Evolutionary conservation across 192 early-diverging fungal genomes (phyloP), one percentile per base, ranked within the genome.

Genomic region (Coemansia sp.): DNA sequence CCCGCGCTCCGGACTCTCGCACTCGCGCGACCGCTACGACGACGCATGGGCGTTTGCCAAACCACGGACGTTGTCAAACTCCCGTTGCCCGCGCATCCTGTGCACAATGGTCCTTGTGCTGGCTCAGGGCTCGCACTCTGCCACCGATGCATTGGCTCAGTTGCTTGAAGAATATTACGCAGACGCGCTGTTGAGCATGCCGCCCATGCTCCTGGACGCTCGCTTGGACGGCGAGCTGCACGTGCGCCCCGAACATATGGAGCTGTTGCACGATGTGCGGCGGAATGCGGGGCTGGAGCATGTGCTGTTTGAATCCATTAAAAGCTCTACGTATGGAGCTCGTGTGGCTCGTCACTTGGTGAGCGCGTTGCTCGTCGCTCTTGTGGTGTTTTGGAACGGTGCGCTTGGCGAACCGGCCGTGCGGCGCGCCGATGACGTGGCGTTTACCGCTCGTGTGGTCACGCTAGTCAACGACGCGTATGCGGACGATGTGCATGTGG

Each of bases 381-480:
- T 80, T 17, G 51, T 71, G 23, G 77, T 75, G 9, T 59, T 72
- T 27, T 80, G 77, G 77, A 74, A 65, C 27, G 77, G 77, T 29
- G 68, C 77, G 3, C 51, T 80, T 54, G 62, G 55, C 25, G 77
- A 75, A 62, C 45, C 72, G 5, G 54, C 77, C 1, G 59, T 27
- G 0, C 62, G 64, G 59, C 68, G 77, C 3, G 61, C 29, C 16
- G 22, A 29, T 12, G 77, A 80, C 31, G 31, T 80, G 54, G 65
- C 21, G 11, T 72, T 80, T 17, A 80, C 77, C 4, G 21, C 51
- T 0, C 49, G 69, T 3, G 31, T 80, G 29, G 72, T 72, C 0
- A 31, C 68, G 1, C 57, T 62, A 11, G 48, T 69, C 2, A 23
- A 57, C 1, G 65, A 71, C 22, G 71, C 72, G 4, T 74, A 71